Conservation (phyloP, 768 basidiomycete genomes). For the Pisolithus microcarpus region DNA sequence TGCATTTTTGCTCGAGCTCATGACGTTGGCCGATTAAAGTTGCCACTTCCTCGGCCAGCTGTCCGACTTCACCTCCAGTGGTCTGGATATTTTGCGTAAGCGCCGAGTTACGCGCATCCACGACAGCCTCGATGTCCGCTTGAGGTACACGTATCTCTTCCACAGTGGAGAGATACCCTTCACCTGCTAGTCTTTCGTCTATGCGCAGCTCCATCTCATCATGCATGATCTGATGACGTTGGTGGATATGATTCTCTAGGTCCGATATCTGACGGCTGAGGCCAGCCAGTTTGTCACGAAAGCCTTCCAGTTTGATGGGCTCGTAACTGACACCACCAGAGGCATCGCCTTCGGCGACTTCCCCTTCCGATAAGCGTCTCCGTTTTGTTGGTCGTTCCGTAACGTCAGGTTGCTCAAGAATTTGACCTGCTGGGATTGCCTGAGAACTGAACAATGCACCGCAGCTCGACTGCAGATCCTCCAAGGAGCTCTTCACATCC, state of each 20-base stretch:
- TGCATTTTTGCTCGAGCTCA: slow-evolving; percentile 15
- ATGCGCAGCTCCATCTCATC: slow-evolving; percentile 26
- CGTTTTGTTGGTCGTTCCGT: slow-evolving; percentile 23
- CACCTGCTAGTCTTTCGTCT: slow-evolving; percentile 22
- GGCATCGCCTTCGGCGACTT: background rate
- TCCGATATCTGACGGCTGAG: slow-evolving; percentile 26
- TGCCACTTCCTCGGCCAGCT: slow-evolving; percentile 25
- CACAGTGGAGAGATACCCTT: slow-evolving; percentile 16
- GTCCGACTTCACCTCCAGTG: slow-evolving; percentile 25
- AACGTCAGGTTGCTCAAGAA: slow-evolving; percentile 5
- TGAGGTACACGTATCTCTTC: slow-evolving; percentile 9
- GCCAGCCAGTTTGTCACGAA: slow-evolving; percentile 23
- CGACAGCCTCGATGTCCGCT: slow-evolving; percentile 20
- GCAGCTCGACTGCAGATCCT: slow-evolving; percentile 18
- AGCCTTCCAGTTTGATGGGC: slow-evolving; percentile 17
- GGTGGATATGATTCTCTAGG: slow-evolving; percentile 31
- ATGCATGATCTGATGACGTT: slow-evolving; percentile 25
- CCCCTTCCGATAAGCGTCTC: slow-evolving; percentile 15
- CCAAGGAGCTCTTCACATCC: slow-evolving; percentile 22
- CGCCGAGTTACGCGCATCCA: slow-evolving; percentile 18
- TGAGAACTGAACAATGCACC: slow-evolving; percentile 17
- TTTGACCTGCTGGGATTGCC: background rate
- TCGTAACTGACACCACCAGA: background rate
- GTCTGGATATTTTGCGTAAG: slow-evolving; percentile 9
- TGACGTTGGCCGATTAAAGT: slow-evolving; percentile 26